Conservation (phyloP, 23 red algal genomes). For the Agarophyton chilense region DNA sequence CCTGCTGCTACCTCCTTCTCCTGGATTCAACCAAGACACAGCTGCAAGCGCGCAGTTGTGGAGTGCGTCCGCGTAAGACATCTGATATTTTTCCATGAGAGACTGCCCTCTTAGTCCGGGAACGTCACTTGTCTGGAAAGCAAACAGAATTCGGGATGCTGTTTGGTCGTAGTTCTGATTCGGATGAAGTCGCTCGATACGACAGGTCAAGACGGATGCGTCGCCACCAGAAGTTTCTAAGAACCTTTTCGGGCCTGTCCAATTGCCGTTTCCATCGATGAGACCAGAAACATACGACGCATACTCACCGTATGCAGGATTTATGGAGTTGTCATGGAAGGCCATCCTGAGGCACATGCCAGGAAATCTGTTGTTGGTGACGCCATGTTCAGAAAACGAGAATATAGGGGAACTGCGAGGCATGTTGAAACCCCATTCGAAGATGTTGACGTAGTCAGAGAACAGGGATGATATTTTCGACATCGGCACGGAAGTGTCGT, state of each 20-base stretch:
- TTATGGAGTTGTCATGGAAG: background rate
- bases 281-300: background rate
- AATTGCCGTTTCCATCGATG: background rate
- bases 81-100: background rate
- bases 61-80: slow-evolving; percentile 9
- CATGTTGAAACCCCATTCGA: slow-evolving; percentile 18
- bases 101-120: background rate
- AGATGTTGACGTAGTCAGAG: slow-evolving; percentile 4
- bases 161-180: slow-evolving; percentile 23
- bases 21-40: background rate
- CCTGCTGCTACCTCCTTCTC: background rate
- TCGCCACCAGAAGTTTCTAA: background rate
- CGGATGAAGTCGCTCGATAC: background rate
- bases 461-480: background rate
- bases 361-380: background rate
- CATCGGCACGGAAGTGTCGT: background rate
- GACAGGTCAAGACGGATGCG: background rate
- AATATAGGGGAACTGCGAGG: background rate
- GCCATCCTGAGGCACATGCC: slow-evolving; percentile 7
- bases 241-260: background rate
- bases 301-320: background rate
- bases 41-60: slow-evolving; percentile 5
- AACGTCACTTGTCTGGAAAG: background rate
- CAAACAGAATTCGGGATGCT: background rate
- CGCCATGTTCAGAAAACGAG: slow-evolving; percentile 1